Conservation (phyloP, 164 flowering plant genomes). For the Taxillus chinensis region DNA sequence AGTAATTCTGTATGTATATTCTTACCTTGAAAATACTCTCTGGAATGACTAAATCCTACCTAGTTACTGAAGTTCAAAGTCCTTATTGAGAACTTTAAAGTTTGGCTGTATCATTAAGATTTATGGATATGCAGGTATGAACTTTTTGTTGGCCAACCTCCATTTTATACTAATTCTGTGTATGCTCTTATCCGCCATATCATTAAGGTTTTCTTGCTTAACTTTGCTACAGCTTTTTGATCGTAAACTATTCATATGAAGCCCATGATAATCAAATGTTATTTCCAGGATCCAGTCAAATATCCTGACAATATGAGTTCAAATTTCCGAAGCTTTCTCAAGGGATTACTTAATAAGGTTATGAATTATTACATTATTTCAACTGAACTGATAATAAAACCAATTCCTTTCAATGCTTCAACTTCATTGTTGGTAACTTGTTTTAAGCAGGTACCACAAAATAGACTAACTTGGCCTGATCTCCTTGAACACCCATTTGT, state of each 20-base stretch:
- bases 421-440: neutral
- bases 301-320: conserved; percentile 89
- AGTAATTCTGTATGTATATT: conserved; percentile 74
- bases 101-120: neutral
- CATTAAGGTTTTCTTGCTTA: conserved; percentile 51
- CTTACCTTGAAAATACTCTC: neutral
- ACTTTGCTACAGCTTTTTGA: neutral
- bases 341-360: conserved; percentile 96
- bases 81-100: neutral
- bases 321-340: conserved; percentile 72
- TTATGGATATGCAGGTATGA: conserved; percentile 56
- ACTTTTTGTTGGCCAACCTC: conserved; percentile 97
- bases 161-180: conserved; percentile 96
- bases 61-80: neutral
- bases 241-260: neutral
- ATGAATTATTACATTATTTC: neutral
- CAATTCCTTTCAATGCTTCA: neutral
- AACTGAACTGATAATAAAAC: neutral
- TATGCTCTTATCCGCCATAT: conserved; percentile 91
- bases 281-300: conserved; percentile 88
- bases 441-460: conserved; percentile 68
- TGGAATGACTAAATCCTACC: neutral
- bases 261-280: neutral
- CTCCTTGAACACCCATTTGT: conserved; percentile 97
- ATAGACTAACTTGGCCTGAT: conserved; percentile 85